Base-by-base conservation (phyloP, 257 asterid genomes). In the Asclepias syriaca region DNA sequence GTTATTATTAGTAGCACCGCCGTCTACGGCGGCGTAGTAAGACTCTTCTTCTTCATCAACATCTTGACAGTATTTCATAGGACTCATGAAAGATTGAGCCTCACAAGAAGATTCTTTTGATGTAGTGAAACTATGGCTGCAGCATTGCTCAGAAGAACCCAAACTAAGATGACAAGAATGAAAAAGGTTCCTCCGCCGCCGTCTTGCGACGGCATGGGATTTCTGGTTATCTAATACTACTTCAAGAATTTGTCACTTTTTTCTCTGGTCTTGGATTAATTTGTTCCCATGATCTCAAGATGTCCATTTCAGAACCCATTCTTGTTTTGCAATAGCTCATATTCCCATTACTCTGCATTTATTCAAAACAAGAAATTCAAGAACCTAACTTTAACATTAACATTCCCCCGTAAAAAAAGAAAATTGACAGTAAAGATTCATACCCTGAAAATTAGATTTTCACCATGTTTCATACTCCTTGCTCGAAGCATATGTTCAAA, bases 51-150 rank as follows among this genome's bases (percentile, higher is more conserved):
- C 78, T 58, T 85, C 91, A 4, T 79, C 86, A 0, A 61, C 73
- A 1, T 78, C 75, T 60, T 67, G 82, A 10, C 76, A 27, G 19
- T 73, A 81, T 32, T 84, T 77, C 40, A 80, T 60, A 21, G 90
- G 88, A 66, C 85, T 66, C 43, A 29, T 66, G 51, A 37, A 67
- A 19, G 90, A 85, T 66, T 84, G 94, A 22, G 77, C 89, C 78
- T 91, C 97, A 10, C 83, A 78, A 1, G 83, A 86, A 4, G 90
- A 80, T 16, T 88, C 95, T 58, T 84, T 88, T 1, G 94, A 86
- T 12, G 87, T 77, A 0, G 95, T 82, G 65, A 83, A 80, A 86
- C 89, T 83, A 46, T 80, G 87, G 70, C 83, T 83, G 6, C 70
- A 76, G 6, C 70, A 76, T 19, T 84, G 88, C 70, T 88, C 91